Evolutionary conservation across 768 basidiomycete species (phyloP), one percentile per base, ranked within the genome.

Genomic region (Clavaria fumosa): DNA sequence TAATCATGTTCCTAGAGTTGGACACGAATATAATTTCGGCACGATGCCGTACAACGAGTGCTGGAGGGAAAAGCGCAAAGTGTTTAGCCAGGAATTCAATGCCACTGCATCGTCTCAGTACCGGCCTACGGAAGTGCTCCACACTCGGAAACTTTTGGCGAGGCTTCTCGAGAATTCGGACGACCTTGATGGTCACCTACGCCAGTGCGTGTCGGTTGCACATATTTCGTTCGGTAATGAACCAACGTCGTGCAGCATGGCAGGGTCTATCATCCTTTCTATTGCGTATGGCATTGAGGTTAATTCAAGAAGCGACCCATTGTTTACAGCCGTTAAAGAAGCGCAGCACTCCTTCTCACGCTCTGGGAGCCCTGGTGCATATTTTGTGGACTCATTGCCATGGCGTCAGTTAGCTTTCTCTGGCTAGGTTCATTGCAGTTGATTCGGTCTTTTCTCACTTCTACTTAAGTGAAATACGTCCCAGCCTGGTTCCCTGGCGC

Each of bases 221-320:
- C 22, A 14, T 14, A 14, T 23, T n/a, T 37, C n/a, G n/a, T n/a
- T n/a, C n/a, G n/a, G n/a, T 21, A 21, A 18, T n/a, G 11, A 20
- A 14, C 9, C 9, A 7, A 18, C 15, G 17, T 19, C n/a, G 4
- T 19, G 21, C 4, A 23, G 19, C 23, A 22, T 21, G 10, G 23
- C 23, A 19, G 35, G 9, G 23, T 19, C 9, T 15, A 22, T 17
- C 18, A 23, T 21, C 18, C 18, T 23, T 9, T 35, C 12, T 34
- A 38, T 28, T 6, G 61, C 64, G 0, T 71, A 72, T 43, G 72
- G 70, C 2, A 54, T 70, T 14, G 47, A 62, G 9, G 54, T 63
- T 6, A 42, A 55, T 24, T 52, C 59, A 0, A 31, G 47, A 10
- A 46, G 63, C 38, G 71, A 72, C 43, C 63, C 67, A 2, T 64